Base-by-base conservation (phyloP, 768 basidiomycete genomes). In the Hygrophorus russula region DNA sequence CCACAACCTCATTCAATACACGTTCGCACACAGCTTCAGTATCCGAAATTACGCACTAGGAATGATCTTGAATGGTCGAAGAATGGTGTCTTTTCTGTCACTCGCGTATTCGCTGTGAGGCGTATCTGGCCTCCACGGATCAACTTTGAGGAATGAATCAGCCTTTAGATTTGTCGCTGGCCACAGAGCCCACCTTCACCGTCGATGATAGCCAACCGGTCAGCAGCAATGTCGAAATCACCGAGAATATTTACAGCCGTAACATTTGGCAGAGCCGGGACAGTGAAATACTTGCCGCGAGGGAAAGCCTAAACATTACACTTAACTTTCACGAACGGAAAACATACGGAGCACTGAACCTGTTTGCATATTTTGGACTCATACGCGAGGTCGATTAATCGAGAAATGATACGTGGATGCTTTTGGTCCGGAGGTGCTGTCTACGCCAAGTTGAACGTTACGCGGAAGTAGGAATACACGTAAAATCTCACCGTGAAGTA, bases 91-190 rank as follows among this genome's bases (percentile, higher is more conserved):
- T 34, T 68, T 58, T 13, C 91, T 69, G 37, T 76, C 68, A 5
- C 62, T 54, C 2, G 90, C 89, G 39, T 85, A 74, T 39, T 73
- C 67, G 49, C 84, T 85, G 56, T 88, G 88, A 0, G 87, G 86
- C 8, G 86, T 89, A 51, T 77, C 78, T 0, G 90, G 88, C 45
- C 82, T 73, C 91, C 91, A 96, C 12, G 91, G 90, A 61, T 94
- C 91, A 27, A 84, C 86, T 87, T 28, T 28, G 18, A 36, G 30
- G 46, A 33, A 35, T 10, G 5, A 30, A 17, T 17, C 36, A 17
- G 27, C 39, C 5, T 35, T 41, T 13, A 29, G 3, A 30, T 13
- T 29, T 15, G 12, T 20, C 31, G 15, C 13, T 17, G 43, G 9
- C 12, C 20, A 20, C 41, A 27, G 30, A 1, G 52, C 63, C 6